A percentile compares a stretch with the other conserved stretches of the same genome.
phyloP scores from a whole-genome alignment of 164 flowering plant genomes.

The Stephania japonica region DNA sequence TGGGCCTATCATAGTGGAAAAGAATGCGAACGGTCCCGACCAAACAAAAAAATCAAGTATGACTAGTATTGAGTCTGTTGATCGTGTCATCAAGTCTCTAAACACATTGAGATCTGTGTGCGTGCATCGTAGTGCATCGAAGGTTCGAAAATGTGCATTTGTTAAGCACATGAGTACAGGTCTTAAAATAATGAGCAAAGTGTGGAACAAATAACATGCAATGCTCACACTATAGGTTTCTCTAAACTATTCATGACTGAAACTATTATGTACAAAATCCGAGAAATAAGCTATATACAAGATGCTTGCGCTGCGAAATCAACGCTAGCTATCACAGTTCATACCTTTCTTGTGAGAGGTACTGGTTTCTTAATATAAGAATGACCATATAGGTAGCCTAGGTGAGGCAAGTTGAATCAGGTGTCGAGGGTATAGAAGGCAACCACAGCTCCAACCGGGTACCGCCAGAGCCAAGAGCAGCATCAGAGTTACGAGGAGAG shows the following conservation, averaged over 20 bases:
- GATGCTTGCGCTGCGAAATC: neutral
- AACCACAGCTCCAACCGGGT: constrained; percentile 89
- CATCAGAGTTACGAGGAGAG: constrained; percentile 60
- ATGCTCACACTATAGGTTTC: neutral
- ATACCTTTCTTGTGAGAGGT: neutral
- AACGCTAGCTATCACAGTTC: neutral
- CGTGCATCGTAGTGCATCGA: too few relatives aligned
- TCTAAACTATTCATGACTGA: neutral
- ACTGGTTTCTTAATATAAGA: neutral
- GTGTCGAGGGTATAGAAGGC: constrained; percentile 37
- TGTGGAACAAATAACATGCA: neutral
- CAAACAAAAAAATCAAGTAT: neutral
- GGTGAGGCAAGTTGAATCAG: constrained; percentile 18
- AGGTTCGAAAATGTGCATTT: too few relatives aligned
- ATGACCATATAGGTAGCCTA: neutral
- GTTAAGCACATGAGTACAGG: too few relatives aligned
- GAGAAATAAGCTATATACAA: neutral
- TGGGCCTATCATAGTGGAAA: neutral
- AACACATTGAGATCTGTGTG: neutral
- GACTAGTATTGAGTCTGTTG: too few relatives aligned
- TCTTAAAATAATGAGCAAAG: neutral
- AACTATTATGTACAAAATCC: constrained; percentile 7
- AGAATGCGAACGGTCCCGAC: neutral
- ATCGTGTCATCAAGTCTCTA: too few relatives aligned
- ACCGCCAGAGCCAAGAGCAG: constrained; percentile 72